Evolutionary conservation across 768 basidiomycete species (phyloP).

Genomic region (Auriculariales sp.): DNA sequence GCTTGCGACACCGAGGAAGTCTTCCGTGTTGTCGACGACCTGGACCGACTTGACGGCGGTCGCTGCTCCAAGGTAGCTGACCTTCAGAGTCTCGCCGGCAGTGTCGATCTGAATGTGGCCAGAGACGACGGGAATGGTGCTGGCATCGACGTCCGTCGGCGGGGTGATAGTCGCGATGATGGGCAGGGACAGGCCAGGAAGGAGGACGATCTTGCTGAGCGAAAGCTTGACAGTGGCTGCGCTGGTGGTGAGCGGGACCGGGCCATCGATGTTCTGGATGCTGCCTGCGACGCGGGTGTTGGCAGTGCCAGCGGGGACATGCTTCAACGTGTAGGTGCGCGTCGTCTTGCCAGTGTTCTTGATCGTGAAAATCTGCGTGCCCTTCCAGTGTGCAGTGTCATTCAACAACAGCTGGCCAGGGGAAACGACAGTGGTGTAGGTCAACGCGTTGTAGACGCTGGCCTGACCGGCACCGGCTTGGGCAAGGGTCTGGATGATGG

Average conservation of each 20-base stretch:
- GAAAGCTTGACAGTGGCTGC: constrained; percentile 6
- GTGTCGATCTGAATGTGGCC: background rate
- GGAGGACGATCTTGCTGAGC: constrained; percentile 9
- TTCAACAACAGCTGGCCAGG: constrained; percentile 22
- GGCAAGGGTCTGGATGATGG: constrained; percentile 7
- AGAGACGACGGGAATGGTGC: background rate
- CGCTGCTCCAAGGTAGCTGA: constrained; percentile 1
- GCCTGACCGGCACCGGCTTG: constrained; percentile 12
- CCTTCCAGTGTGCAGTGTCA: constrained; percentile 20
- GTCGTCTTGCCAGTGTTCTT: background rate
- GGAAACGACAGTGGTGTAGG: constrained; percentile 14
- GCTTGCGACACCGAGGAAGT: background rate
- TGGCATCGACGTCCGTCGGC: background rate
- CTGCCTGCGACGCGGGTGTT: constrained; percentile 9
- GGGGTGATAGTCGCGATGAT: background rate
- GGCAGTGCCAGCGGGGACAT: constrained; percentile 17
- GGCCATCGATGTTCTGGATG: background rate
- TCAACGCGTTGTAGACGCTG: constrained; percentile 21
- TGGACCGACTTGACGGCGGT: background rate
- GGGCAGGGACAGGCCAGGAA: constrained; percentile 7
- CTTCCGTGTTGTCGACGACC: background rate
- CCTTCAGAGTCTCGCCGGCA: constrained; percentile 3
- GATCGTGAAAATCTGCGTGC: constrained; percentile 1
- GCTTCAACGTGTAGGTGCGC: constrained; percentile 12
- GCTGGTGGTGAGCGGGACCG: constrained; percentile 3